phyloP scores from a whole-genome alignment of 495 filamentous ascomycete species.

The Neurospora sp. region DNA sequence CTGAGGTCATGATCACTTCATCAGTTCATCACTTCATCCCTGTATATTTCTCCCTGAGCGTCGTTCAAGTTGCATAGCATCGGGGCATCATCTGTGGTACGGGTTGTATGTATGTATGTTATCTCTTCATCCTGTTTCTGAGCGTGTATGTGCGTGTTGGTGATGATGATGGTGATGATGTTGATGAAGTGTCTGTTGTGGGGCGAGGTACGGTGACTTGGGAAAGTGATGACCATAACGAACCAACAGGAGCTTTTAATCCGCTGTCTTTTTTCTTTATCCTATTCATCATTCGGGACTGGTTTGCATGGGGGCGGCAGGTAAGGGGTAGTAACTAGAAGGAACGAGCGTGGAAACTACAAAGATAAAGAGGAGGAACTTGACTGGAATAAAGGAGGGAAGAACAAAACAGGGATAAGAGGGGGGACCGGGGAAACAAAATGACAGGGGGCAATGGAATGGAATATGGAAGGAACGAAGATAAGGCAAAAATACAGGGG shows the following conservation, averaged over 20 bases:
- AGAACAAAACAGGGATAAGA: not conserved
- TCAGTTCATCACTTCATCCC: not conserved
- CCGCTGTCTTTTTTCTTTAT: not conserved
- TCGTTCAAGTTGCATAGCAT: not conserved
- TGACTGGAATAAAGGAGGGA: not conserved
- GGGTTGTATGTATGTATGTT: not conserved
- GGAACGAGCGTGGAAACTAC: not conserved
- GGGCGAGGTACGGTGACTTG: not conserved
- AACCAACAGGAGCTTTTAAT: not conserved
- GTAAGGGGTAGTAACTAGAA: not conserved
- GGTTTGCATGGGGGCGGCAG: not conserved
- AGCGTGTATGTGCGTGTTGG: not conserved
- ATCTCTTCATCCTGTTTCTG: not conserved
- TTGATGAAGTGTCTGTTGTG: not conserved
- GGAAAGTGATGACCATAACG: not conserved
- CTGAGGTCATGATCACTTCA: not conserved
- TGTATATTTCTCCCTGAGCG: not conserved
- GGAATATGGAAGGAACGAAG: not conserved
- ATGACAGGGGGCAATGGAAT: not conserved
- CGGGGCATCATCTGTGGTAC: not conserved
- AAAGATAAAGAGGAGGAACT: not conserved
- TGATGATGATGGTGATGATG: not conserved
- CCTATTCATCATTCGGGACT: not conserved
- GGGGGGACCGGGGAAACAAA: not conserved
- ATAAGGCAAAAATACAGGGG: not conserved